A percentile compares a stretch with the other conserved stretches of the same genome.
Evolutionary conservation across 352 stramenopile genomes (phyloP).

Genomic region (Pelagophyceae sp.): DNA sequence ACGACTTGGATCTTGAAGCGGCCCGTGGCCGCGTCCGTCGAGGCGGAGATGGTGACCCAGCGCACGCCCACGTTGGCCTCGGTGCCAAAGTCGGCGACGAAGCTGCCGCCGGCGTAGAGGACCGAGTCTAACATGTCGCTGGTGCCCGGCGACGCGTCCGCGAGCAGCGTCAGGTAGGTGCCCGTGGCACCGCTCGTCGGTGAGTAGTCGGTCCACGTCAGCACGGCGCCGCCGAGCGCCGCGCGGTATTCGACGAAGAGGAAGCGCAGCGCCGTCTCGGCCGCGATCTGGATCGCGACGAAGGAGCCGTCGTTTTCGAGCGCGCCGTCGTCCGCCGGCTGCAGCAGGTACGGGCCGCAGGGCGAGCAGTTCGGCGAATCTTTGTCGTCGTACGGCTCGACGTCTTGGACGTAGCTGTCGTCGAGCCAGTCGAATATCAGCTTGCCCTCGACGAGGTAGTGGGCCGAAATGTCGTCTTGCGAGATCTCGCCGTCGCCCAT

Average conservation of each 20-base stretch:
- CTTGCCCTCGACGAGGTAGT: background rate
- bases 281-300: background rate
- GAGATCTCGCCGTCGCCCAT: background rate
- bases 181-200: background rate
- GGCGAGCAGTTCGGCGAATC: background rate
- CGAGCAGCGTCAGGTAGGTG: background rate
- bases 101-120: background rate
- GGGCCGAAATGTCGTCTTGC: background rate
- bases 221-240: background rate
- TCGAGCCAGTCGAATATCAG: constrained; percentile 1
- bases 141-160: background rate
- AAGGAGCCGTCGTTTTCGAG: background rate
- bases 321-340: background rate
- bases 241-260: constrained; percentile 12
- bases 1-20: background rate
- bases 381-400: constrained; percentile 4
- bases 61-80: background rate
- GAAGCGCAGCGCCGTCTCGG: background rate
- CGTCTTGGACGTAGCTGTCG: background rate
- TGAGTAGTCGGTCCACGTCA: background rate
- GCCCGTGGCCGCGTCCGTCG: background rate
- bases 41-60: background rate
- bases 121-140: background rate
- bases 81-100: background rate
- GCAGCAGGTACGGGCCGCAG: background rate